Percentiles rank a stretch among this genome's conserved stretches.
These are phyloP conservation scores for Teunomyces barrocoloradensis DNA, from an alignment of 805 yeast genomes.

Conservation along the genomic window DNA sequence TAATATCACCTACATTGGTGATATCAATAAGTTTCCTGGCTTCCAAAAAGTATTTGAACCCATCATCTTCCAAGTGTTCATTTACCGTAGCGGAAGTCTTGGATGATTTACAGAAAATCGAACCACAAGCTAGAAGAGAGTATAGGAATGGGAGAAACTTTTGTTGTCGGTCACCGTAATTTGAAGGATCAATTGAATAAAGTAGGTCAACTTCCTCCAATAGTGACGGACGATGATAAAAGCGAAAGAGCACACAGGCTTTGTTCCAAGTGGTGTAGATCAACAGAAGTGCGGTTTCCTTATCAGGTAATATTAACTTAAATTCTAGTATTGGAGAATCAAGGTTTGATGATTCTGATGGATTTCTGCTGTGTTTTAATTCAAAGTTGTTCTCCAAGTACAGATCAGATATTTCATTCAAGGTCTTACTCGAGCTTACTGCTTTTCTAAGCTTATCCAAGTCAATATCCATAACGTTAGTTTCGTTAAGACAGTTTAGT, in stretches of 20 bases:
- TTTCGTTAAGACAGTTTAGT: slow-evolving; percentile 33
- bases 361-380: slow-evolving; percentile 11
- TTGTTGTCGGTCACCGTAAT: slow-evolving; percentile 69
- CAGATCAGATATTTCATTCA: slow-evolving; percentile 17
- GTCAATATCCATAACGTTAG: slow-evolving; percentile 24
- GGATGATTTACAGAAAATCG: slow-evolving; percentile 59
- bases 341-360: slow-evolving; percentile 19
- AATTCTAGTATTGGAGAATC: slow-evolving; percentile 43
- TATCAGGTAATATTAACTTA: slow-evolving; percentile 70
- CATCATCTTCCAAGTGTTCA: slow-evolving; percentile 64
- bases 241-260: slow-evolving; percentile 81
- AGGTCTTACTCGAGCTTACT: slow-evolving; percentile 12
- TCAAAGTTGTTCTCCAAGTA: slow-evolving; percentile 1
- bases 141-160: slow-evolving; percentile 77
- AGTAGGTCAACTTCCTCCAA: slow-evolving; percentile 70
- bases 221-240: slow-evolving; percentile 82
- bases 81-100: slow-evolving; percentile 17
- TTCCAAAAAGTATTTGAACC: slow-evolving; percentile 74
- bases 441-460: slow-evolving; percentile 29
- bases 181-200: slow-evolving; percentile 71
- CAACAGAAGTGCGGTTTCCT: slow-evolving; percentile 65
- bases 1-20: slow-evolving; percentile 78
- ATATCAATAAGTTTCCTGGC: slow-evolving; percentile 79
- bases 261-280: slow-evolving; percentile 79
- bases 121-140: slow-evolving; percentile 87